Evolutionary conservation across 768 basidiomycete genomes (phyloP).

Genomic region (Tricholoma saponaceum): DNA sequence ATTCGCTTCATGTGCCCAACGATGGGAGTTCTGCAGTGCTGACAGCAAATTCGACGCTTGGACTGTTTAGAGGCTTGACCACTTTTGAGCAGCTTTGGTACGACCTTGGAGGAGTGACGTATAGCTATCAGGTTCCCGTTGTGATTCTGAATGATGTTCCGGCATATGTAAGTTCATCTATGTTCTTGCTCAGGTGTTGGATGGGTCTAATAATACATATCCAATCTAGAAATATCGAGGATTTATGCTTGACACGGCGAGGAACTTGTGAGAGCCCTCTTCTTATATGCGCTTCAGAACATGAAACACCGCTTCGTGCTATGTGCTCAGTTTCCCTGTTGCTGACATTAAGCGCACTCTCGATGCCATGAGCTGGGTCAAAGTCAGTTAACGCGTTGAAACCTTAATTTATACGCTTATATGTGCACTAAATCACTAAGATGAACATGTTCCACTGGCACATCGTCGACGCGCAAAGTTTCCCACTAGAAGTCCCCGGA

Average conservation of each 20-base stretch:
- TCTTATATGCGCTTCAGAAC: neutral
- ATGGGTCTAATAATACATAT: neutral
- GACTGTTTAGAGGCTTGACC: constrained; percentile 68
- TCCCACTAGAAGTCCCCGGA: constrained; percentile 58
- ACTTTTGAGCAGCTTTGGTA: constrained; percentile 76
- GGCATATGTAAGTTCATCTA: constrained; percentile 47
- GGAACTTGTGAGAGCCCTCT: constrained; percentile 57
- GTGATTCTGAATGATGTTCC: constrained; percentile 56
- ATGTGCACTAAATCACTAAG: constrained; percentile 28
- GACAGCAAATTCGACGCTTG: constrained; percentile 59
- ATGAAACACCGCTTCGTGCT: neutral
- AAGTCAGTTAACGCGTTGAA: constrained; percentile 40
- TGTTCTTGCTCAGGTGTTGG: neutral
- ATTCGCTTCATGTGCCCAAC: constrained; percentile 50
- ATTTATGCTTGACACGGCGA: constrained; percentile 75
- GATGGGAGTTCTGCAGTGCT: constrained; percentile 53
- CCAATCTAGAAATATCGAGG: constrained; percentile 61
- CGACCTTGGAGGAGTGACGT: constrained; percentile 39
- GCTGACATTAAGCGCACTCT: constrained; percentile 63
- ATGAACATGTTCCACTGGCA: constrained; percentile 83
- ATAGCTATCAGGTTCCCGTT: constrained; percentile 53
- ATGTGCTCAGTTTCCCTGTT: constrained; percentile 48
- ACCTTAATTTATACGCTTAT: constrained; percentile 45
- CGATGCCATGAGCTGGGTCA: constrained; percentile 75
- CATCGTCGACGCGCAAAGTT: constrained; percentile 74